Conservation (phyloP, 148 eudicot genomes). For the Rhododendron ferrugineum region DNA sequence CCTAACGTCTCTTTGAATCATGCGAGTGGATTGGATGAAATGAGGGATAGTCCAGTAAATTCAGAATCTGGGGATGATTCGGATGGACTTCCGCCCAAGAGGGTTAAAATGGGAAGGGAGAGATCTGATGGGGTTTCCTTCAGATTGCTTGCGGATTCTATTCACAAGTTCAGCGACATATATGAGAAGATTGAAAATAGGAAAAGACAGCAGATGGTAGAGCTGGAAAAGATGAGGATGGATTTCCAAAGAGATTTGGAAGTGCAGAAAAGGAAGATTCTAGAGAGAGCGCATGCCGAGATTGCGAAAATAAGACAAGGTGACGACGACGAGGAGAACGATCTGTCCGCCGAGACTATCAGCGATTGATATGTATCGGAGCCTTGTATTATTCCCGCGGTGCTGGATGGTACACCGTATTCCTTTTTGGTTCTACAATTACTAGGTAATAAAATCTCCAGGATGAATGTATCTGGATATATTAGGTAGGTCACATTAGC, state of each 20-base stretch:
- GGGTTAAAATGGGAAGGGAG: conserved; percentile 21
- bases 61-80: conserved; percentile 44
- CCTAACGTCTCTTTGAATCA: conserved; percentile 42
- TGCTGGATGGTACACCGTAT: background rate
- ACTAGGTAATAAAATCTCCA: conserved; percentile 14
- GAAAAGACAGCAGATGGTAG: conserved; percentile 52
- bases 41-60: conserved; percentile 50
- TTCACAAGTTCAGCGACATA: conserved; percentile 55
- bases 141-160: conserved; percentile 64
- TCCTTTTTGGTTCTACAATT: background rate
- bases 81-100: conserved; percentile 47
- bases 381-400: background rate
- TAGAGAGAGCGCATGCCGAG: conserved; percentile 63
- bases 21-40: conserved; percentile 57
- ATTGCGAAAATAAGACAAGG: conserved; percentile 53
- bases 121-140: conserved; percentile 30
- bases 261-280: conserved; percentile 50
- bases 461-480: conserved; percentile 10
- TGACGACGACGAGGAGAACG: conserved; percentile 38
- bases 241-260: conserved; percentile 69
- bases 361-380: conserved; percentile 24
- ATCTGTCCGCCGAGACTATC: conserved; percentile 40
- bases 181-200: conserved; percentile 56
- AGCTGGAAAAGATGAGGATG: conserved; percentile 70
- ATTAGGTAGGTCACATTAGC: background rate